Evolutionary conservation across 73 alveolate species (phyloP), one percentile per base, ranked within the genome.

Genomic region (Breviolum minutum): DNA sequence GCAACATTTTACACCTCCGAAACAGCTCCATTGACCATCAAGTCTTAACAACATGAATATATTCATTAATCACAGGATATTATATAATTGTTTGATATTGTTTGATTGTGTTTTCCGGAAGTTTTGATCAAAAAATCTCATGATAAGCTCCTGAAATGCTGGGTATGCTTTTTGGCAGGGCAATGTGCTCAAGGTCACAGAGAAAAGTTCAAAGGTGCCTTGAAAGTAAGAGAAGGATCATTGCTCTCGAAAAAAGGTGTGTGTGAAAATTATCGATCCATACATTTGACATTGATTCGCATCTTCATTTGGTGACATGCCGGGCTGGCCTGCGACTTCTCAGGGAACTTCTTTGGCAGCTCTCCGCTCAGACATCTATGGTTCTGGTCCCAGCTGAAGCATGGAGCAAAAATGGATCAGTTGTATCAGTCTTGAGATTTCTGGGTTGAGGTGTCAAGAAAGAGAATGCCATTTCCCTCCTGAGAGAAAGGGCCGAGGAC

Each of bases 401-500:
- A 12, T 30, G 63, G 87, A 8, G 0, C 54, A 40, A 40, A 40
- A 9, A 17, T 27, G 13, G 87, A 26, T 30, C 32, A 30, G 12
- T 10, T 24, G 24, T 6, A 27, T 76, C 32, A 64, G 1, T 26
- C 26, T 2, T 79, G 64, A 32, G 17, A 16, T 64, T 40, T 40
- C 54, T 40, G 10, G 63, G 17, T 32, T 14, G 70, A 83, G 92
- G 92, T 61, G 92, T n/a, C 7, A 32, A 32, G 54, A 32, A 87
- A 64, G 97, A 90, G 62, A 71, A 81, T 6, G 97, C 97, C 32
- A 77, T 90, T 19, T 76, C 97, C 27, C 74, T 90, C 76, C 88
- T 90, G 66, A 60, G 76, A 70, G 87, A 90, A 81, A 62, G 76
- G 71, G 97, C 97, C 22, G 97, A 90, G 97, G 97, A 20, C 29